Evolutionary conservation across 2,329 filamentous ascomycete genomes (phyloP), one percentile per base, ranked within the genome.

Genomic region (Elsinoe necatrix): DNA sequence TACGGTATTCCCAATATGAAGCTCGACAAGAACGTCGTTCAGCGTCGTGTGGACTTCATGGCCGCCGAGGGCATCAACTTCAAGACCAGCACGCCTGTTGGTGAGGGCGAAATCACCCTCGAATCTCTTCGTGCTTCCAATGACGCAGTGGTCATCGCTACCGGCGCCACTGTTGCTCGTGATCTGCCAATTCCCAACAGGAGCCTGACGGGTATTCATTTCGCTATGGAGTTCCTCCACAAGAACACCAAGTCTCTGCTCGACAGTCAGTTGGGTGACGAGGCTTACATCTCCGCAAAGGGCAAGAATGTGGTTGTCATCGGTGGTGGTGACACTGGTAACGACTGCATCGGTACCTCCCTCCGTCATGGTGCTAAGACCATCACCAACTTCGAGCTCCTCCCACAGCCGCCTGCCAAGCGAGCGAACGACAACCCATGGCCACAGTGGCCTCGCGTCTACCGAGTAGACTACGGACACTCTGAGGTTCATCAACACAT

Each of bases 1-100:
- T 96, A 97, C 69, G 92, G 92, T 64, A 97, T 97, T 64, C 92
- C 92, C 63, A 97, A 97, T 79, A 97, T 97, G 92, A 97, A 97
- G 79, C 86, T 97, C 41, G 92, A 97, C 77, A 97, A 97, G 81
- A 89, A 89, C 69, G 85, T 96, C 61, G 92, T 97, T 59, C 92
- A 96, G 79, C 87, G 92, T 54, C 87, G 92, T 71, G 90, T 93
- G 50, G 89, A 96, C 73, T 90, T 97, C 73, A 92, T 96, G 88
- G 88, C 87, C 56, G 81, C 84, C 2, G 92, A 96, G 73, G 92
- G 92, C 50, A 76, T 96, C 68, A 79, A 80, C 54, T 95, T 95
- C 75, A 83, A 88, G 73, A 87, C 87, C 29, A 83, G 85, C 60
- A 83, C 89, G 56, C 75, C 84, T 34, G 80, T 97, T 64, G 92